Evolutionary conservation across 2,329 filamentous ascomycete species (phyloP).

Genomic region (Microcyclospora pomicola): DNA sequence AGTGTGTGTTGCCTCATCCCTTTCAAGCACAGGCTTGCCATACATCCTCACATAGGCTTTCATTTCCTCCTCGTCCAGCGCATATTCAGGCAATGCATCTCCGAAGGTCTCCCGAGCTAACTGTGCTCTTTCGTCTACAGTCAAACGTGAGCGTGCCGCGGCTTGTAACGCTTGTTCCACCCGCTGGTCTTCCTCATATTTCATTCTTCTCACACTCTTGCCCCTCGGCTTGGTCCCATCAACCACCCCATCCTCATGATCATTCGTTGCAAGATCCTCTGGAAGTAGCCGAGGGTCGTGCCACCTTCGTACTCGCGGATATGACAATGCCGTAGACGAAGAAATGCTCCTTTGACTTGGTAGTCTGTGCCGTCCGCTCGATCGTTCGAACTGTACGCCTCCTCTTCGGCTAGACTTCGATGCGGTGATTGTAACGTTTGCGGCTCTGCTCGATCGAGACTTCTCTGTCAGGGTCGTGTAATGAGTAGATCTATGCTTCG

Average conservation of each 20-base stretch:
- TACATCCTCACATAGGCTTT: constrained; percentile 67
- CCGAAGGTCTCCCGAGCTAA: constrained; percentile 3
- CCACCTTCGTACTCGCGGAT: neutral
- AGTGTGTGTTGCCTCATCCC: constrained; percentile 27
- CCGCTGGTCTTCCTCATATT: neutral
- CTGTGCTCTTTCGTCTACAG: neutral
- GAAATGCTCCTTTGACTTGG: neutral
- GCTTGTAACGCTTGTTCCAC: neutral
- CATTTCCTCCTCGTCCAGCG: constrained; percentile 58
- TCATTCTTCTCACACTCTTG: neutral
- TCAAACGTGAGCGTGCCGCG: neutral
- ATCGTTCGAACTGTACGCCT: no score
- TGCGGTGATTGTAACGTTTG: neutral
- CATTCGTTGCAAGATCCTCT: neutral
- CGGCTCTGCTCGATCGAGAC: neutral
- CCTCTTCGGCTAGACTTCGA: neutral
- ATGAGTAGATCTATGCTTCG: neutral
- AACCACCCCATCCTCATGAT: neutral
- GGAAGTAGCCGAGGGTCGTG: neutral
- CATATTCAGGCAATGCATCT: constrained; percentile 47
- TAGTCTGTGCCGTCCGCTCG: no score
- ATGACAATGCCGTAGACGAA: neutral
- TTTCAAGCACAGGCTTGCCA: constrained; percentile 49
- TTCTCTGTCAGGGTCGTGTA: neutral
- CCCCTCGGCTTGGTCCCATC: neutral